phyloP scores from a whole-genome alignment of 805 yeast species.

The Myxozyma neotropica region DNA sequence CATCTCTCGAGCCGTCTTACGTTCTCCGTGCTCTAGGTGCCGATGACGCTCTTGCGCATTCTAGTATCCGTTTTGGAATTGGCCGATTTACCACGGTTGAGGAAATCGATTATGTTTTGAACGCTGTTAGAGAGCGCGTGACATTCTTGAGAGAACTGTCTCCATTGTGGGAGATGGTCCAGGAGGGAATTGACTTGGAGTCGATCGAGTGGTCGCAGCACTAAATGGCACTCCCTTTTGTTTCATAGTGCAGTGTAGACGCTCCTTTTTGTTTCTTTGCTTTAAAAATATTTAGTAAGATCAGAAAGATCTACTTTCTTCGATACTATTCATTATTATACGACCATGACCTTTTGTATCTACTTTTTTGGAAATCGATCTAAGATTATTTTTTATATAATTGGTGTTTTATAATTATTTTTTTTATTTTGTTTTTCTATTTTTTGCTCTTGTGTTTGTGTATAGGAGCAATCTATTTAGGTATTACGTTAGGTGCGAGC shows the following conservation, averaged over 20 bases:
- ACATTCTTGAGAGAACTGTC: conserved; percentile 87
- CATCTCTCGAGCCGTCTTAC: conserved; percentile 95
- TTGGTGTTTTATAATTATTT: neutral
- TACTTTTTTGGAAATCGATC: neutral
- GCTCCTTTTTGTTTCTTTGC: too few species aligned
- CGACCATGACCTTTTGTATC: too few species aligned
- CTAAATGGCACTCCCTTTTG: conserved; percentile 41
- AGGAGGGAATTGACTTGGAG: conserved; percentile 93
- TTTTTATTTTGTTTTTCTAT: neutral
- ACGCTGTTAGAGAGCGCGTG: conserved; percentile 87
- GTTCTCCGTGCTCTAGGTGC: conserved; percentile 96
- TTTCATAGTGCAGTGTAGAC: too few species aligned
- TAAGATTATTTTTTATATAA: neutral
- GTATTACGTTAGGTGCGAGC: too few species aligned
- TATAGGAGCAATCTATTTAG: too few species aligned
- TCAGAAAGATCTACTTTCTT: too few species aligned
- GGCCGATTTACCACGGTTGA: conserved; percentile 97
- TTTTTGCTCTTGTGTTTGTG: neutral
- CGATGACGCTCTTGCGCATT: conserved; percentile 94
- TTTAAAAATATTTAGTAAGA: too few species aligned
- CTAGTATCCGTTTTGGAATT: conserved; percentile 95
- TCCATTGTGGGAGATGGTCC: conserved; percentile 99
- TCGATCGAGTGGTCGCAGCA: conserved; percentile 99
- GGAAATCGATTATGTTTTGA: conserved; percentile 90
- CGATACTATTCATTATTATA: too few species aligned